Base-by-base conservation (phyloP, 305 asterid genomes). In the Ilex paraguariensis region DNA sequence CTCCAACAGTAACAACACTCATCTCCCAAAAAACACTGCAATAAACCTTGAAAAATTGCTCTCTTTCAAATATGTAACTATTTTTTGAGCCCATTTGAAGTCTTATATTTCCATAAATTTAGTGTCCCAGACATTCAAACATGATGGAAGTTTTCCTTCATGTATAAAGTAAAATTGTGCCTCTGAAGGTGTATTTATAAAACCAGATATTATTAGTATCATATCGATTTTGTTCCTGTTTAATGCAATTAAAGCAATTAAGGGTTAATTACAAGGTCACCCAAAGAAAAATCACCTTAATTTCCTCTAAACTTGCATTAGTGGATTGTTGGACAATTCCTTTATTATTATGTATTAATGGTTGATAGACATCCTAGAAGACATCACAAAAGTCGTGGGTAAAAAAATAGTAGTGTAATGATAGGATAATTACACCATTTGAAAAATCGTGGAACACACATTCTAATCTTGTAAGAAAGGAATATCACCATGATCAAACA, bases 371-470 rank as follows among this genome's bases (percentile, higher is more conserved):
- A 93, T 83, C 77, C 95, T 87, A 40, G 96, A 90, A 59, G 99
- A 97, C 95, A 93, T 78, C 60, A 90, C 96, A 65, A 93, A 90
- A 52, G 92, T 90, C 81, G 97, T 93, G 95, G 79, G 73, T 17
- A 17, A 62, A 66, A 56, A 32, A 9, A 36, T 4, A 36, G 42
- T 36, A 17, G 21, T 17, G 21, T 17, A 36, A 36, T 36, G 42
- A 36, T 0, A 36, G 8, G 42, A 36, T 36, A 7, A 36, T 36
- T 4, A 36, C 42, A 4, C 5, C 42, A 4, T 36, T 7, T 36
- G 42, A 36, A 7, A 36, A 36, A 7, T 4, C 42, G 8, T 36
- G 42, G 42, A 2, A 7, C 42, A 36, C 42, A 36, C 42, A 36
- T 36, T 7, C 42, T 36, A 36, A 36, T 36, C 42, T 36, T 36